These are phyloP conservation scores for Hordeum marinum DNA, from an alignment of 176 grass and related monocot genomes.

Conservation along the genomic window DNA sequence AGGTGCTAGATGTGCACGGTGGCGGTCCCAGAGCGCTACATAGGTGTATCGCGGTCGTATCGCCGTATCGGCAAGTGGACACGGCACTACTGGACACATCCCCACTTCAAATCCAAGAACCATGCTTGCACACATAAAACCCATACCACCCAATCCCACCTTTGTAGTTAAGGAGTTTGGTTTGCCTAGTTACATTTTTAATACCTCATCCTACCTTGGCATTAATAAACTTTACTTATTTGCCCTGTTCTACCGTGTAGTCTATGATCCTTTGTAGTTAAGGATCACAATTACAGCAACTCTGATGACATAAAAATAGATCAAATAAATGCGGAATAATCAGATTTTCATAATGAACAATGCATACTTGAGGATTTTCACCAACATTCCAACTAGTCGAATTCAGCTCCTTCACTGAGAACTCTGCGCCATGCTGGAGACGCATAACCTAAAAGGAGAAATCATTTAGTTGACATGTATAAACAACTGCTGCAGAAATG, in stretches of 20 bases:
- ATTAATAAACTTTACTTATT: background rate
- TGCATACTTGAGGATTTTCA: slow-evolving; percentile 52
- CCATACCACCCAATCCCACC: background rate
- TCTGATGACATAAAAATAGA: slow-evolving; percentile 1
- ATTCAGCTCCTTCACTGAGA: slow-evolving; percentile 54
- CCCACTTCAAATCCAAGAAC: too few relatives aligned
- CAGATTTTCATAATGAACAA: background rate
- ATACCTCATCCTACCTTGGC: background rate
- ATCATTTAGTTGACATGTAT: background rate
- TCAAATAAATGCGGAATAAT: background rate
- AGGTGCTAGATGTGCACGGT: too few relatives aligned
- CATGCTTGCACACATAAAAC: background rate
- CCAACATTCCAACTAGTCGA: slow-evolving; percentile 54
- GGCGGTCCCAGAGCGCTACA: too few relatives aligned
- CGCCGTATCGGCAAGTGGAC: too few relatives aligned
- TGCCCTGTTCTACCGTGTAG: background rate
- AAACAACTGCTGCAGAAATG: background rate
- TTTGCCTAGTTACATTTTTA: background rate
- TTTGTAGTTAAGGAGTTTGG: background rate
- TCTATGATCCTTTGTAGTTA: background rate
- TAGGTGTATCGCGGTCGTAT: too few relatives aligned
- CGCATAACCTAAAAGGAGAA: slow-evolving; percentile 37
- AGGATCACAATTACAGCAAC: background rate
- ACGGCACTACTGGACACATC: too few relatives aligned
- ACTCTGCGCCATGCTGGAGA: slow-evolving; percentile 52